Base-by-base conservation (phyloP, 2,329 filamentous ascomycete genomes). In the Scytalidium sp. region DNA sequence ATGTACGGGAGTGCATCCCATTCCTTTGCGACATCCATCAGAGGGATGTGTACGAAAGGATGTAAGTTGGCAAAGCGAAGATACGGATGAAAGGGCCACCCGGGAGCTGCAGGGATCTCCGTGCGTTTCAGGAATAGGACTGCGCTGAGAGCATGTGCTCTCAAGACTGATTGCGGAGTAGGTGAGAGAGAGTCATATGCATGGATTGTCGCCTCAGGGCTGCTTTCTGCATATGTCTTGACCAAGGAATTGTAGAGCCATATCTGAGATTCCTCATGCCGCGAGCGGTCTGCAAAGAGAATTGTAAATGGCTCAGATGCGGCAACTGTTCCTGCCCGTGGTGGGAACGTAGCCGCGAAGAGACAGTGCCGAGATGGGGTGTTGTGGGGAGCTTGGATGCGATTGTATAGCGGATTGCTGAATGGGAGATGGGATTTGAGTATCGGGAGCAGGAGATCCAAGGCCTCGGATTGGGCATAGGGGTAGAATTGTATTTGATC, bases 161-260 rank as follows among this genome's bases (percentile, higher is more conserved):
- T 36, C 3, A 63, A 49, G 2, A 46, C 6, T 1, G 17, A 3
- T 42, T 52, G 19, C 13, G 56, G 32, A 1, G 36, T 9, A 3
- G 41, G n/a, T 2, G 53, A 48, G 4, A 63, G 45, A 6, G 54
- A 50, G 32, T 36, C 32, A 29, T 6, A 25, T 6, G 20, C 11
- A n/a, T 45, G 22, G 8, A 27, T 23, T 19, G 10, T n/a, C 4
- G 19, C n/a, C 13, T 49, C 13, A 3, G 19, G 39, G 21, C 3
- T 40, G 3, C 9, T 23, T 11, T 46, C 19, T 15, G 45, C 41
- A 17, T 43, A 23, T 2, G 27, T 19, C 1, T 43, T 45, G 41
- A 56, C 56, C 1, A 65, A 46, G 9, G 62, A 50, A 36, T 64
- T 64, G 53, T 59, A 64, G 10, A 60, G 29, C 61, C 61, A 64